Conservation (phyloP, 1,284 basidiomycete genomes). For the Fomitopsis betulina region DNA sequence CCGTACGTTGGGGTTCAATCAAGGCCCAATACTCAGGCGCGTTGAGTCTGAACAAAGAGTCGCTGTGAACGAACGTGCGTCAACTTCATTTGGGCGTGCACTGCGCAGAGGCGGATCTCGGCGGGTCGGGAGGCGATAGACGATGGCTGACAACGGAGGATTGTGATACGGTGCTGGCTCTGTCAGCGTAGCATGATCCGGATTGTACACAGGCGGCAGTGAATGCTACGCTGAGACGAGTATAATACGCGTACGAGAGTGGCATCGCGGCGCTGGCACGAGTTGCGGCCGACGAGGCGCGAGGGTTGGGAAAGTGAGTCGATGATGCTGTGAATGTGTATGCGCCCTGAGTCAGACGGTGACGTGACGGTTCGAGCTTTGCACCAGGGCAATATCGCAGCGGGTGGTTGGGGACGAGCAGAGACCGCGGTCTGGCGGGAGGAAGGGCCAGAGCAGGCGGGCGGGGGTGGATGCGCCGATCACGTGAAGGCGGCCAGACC, state of each 20-base stretch:
- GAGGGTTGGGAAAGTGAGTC: constrained; percentile 1
- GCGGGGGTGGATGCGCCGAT: neutral
- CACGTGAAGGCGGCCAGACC: neutral
- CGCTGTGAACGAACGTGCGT: too few species aligned
- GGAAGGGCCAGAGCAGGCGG: neutral
- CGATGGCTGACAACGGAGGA: neutral
- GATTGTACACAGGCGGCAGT: neutral
- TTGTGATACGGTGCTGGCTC: neutral
- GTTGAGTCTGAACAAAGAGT: neutral
- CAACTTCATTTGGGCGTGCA: neutral
- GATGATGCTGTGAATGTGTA: neutral
- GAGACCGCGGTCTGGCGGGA: neutral
- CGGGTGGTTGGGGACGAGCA: neutral
- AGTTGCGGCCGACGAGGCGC: neutral
- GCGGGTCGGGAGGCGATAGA: neutral
- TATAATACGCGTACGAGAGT: too few species aligned
- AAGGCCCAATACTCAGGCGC: neutral
- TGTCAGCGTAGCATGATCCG: neutral
- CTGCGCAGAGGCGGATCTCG: neutral
- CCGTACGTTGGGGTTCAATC: neutral
- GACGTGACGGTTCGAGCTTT: neutral
- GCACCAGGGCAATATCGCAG: neutral
- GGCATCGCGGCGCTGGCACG: neutral
- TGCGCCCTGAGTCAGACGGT: neutral
- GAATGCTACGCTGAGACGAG: too few species aligned